Base-by-base conservation (phyloP, 1,284 basidiomycete genomes). In the Trametes pubescens region DNA sequence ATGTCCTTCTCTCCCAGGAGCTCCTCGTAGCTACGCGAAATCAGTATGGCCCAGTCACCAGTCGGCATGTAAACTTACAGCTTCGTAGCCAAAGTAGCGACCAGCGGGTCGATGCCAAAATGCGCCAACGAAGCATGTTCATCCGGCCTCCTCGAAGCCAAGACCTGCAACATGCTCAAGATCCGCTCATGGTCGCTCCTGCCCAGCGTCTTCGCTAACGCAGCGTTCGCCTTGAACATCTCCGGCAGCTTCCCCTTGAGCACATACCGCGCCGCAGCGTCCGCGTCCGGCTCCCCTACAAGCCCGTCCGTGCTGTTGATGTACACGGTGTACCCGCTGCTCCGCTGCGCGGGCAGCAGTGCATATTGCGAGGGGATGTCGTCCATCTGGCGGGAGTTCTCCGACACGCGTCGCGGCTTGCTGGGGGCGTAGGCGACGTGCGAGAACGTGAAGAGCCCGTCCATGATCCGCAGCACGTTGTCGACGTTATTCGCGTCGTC, bases 181-280 rank as follows among this genome's bases (percentile, higher is more conserved):
- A 92, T 80, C 59, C 92, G 80, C 67, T 91, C 88, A 72, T 95
- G 91, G 67, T 91, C 87, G 70, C 83, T 82, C 56, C 92, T 81
- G 14, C 88, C 86, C 69, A 85, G 80, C 37, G 82, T 76, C 63
- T 80, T 81, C 5, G 93, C 90, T 21, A 88, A 78, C 18, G 74
- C 76, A 0, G 87, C 86, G 72, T 94, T 95, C 60, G 71, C 77
- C 57, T 78, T 81, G 74, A 87, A 92, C 2, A 88, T 71, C 10
- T 81, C 80, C 14, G 80, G 80, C 4, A 88, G 73, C 13, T 78
- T 76, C 5, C 77, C 78, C 9, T 80, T 74, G 66, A 92, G 86
- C 2, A 86, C 78, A 76, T 95, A 95, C 14, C 82, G 81, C 16
- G 72, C 75, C 0, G 91, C 92, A n/a, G 91, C 85, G n/a, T 75